Base-by-base conservation (phyloP, 331 rosid species). In the Acacia concinna region DNA sequence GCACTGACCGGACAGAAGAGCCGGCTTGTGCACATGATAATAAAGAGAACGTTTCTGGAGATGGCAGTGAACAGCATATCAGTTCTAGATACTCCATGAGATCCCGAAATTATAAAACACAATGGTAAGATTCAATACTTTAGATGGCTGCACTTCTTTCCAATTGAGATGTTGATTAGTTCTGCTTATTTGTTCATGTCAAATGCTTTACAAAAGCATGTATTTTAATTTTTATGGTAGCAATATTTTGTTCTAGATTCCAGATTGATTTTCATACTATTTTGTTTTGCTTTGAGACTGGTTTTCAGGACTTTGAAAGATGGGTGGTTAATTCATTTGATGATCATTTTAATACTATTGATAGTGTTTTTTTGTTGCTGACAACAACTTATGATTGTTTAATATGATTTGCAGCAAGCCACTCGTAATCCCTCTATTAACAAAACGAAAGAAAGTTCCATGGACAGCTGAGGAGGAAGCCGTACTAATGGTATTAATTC, bases 401-500 rank as follows among this genome's bases (percentile, higher is more conserved):
- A 56, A 77, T 68, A 38, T 88, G 69, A 66, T 70, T 78, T 77
- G 83, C 86, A 91, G 98, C 75, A 67, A 84, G 54, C 44, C 43
- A 79, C 84, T 28, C 4, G 64, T 78, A 80, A 78, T 38, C 68
- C 71, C 79, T 76, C 81, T 31, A 74, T 71, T 15, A 68, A 82
- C 90, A 79, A 83, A 28, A 60, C 37, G 88, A 47, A 82, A 57
- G 73, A 89, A 79, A 13, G 68, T 86, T 76, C 86, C 82, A n/a
- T 90, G 98, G 94, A 84, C 88, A 5, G 66, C 68, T 27, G 89
- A 85, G 83, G 96, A 91, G 84, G 98, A 91, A 77, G 81, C 80
- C 81, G 78, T 75, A 43, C 76, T 91, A 71, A 83, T 63, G 94
- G 97, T 89, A 78, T 56, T 63, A 51, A 60, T 17, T 77, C 52